These are phyloP conservation scores for Arachnomyces sp. DNA, from an alignment of 2,329 filamentous ascomycete genomes.

Conservation along the genomic window DNA sequence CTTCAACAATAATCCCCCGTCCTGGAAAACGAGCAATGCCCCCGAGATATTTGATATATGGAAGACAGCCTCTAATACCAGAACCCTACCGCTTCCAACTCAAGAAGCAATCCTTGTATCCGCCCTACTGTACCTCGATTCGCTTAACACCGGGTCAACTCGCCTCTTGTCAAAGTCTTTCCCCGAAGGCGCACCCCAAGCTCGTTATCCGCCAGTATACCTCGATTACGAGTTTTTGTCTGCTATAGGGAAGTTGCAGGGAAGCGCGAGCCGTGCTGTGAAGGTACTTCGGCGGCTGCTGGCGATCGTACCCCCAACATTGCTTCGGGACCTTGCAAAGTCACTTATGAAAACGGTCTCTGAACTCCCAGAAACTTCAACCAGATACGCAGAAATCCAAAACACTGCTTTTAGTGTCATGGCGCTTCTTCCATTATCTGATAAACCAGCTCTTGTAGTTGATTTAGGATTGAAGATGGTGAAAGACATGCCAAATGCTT, in stretches of 20 bases:
- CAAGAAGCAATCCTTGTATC: conserved; percentile 12
- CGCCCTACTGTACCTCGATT: conserved; percentile 14
- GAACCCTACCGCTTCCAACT: neutral
- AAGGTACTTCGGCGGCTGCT: conserved; percentile 1
- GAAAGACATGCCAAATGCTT: conserved; percentile 11
- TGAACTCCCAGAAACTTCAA: neutral
- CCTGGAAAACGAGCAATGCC: too few relatives aligned
- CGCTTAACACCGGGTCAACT: neutral
- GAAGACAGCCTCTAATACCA: too few relatives aligned
- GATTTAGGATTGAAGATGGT: conserved; percentile 10
- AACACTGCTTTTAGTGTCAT: conserved; percentile 7
- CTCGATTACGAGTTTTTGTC: conserved; percentile 11
- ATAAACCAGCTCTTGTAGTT: conserved; percentile 11
- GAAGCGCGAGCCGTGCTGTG: conserved; percentile 1
- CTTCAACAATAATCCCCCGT: too few relatives aligned
- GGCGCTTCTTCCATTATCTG: conserved; percentile 8
- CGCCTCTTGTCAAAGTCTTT: conserved; percentile 6
- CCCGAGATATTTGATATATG: too few relatives aligned
- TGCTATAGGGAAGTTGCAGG: neutral
- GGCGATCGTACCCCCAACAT: conserved; percentile 4
- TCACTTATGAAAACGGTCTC: conserved; percentile 6
- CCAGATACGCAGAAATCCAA: conserved; percentile 3
- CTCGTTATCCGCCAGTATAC: conserved; percentile 11
- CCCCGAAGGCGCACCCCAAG: conserved; percentile 1
- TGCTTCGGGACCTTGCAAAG: conserved; percentile 8